Base-by-base conservation (phyloP, 2,329 filamentous ascomycete species). In the Rhynchosporium agropyri region DNA sequence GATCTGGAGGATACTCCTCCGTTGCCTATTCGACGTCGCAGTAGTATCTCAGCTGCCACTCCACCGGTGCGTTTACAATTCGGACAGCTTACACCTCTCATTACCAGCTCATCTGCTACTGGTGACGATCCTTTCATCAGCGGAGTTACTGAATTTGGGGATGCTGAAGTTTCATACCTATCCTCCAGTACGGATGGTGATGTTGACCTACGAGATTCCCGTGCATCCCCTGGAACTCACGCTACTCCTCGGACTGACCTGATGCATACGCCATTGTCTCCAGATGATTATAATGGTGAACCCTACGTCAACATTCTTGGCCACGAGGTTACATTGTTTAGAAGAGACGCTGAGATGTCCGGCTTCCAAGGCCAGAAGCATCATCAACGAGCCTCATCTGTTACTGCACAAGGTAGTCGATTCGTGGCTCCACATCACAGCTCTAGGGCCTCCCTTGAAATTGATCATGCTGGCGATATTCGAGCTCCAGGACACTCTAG, bases 301-400 rank as follows among this genome's bases (percentile, higher is more conserved):
- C 42, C 43, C 10, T 58, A 48, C n/a, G 8, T 48, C 55, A 58
- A 58, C 9, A 26, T 36, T 10, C 4, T 31, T 6, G 55, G 55
- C 13, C 28, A 58, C 5, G 12, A 33, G 55, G 55, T 58, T 8
- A 46, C 42, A 26, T 26, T 58, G 29, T 58, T 58, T 31, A 31
- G 55, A 58, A 42, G 43, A 33, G 31, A 45, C 38, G 42, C 55
- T 15, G 55, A 58, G 55, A 58, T 48, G 4, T 58, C 50, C 50
- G 38, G 38, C 15, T 40, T 53, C 33, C 50, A 31, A 10, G 50
- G 50, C 26, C 50, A 53, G 26, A 53, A 40, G 15, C 50, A 53
- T 40, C 50, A 53, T 5, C 50, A 53, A 33, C 33, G 50, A 38
- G 33, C 50, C 38, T n/a, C 20, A 31, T 53, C 50, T 38, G 50